Evolutionary conservation across 176 grass and related monocot species (phyloP), one percentile per base, ranked within the genome.

Genomic region (Musa schizocarpa): DNA sequence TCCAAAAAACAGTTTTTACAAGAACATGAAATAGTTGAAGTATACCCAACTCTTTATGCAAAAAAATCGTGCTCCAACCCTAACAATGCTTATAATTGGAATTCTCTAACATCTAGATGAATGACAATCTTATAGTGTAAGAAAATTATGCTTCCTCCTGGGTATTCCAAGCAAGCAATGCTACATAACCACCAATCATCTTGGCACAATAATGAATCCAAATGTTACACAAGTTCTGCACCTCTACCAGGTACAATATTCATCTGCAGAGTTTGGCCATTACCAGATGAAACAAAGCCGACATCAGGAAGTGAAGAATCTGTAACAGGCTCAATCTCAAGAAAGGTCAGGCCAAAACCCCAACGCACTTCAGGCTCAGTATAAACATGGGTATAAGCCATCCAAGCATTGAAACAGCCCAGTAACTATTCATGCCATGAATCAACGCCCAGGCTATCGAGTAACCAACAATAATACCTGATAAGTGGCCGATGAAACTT

Each of bases 391-490:
- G 85, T n/a, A 82, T 77, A 25, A 89, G 85, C 91, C 96, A 99
- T 1, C 96, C 96, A 1, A 95, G 74, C 85, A 95, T 89, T 11
- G 86, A 91, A 79, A 99, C 26, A 0, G 83, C 88, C 96, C 96
- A 99, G 76, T 99, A 99, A 84, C 89, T 99, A n/a, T 87, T 95
- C 96, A 99, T 99, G 61, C 96, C 96, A 53, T 94, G 88, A 76
- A 99, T 85, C 64, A 99, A 63, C 53, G 90, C 96, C 91, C 91
- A 99, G 20, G 91, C 88, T 63, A 95, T 86, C 0, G 86, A 85
- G 76, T 95, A 99, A 0, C 96, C 96, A 14, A 99, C 90, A 43
- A 99, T 79, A 58, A 95, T 99, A 70, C 96, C 96, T 0, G 88
- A 94, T 48, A 99, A 76, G 62, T 99, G 96, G 73, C 96, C 96